Conservation (phyloP, 768 basidiomycete species). For the Pleurotus citrinopileatus region DNA sequence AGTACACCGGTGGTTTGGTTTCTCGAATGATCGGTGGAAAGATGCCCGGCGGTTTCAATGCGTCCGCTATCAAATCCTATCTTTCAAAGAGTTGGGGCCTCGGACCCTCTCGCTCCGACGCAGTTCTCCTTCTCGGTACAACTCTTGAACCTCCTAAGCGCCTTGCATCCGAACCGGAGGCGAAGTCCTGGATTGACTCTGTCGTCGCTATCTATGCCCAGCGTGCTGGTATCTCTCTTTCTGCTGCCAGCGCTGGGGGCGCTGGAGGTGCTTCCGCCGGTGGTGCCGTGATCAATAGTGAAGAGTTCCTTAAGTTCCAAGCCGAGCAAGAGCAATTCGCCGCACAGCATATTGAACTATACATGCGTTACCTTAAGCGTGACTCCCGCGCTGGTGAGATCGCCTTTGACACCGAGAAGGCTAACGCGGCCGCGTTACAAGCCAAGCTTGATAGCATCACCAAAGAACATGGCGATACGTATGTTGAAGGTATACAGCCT, state of each 20-base stretch:
- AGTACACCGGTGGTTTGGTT: constrained; percentile 87
- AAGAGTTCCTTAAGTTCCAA: constrained; percentile 97
- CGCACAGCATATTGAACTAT: constrained; percentile 89
- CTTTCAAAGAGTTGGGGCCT: constrained; percentile 94
- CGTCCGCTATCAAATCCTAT: constrained; percentile 85
- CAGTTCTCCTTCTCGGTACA: constrained; percentile 84
- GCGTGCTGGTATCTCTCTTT: constrained; percentile 82
- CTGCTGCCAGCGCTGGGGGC: constrained; percentile 61
- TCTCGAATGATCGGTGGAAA: constrained; percentile 87
- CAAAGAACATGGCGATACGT: constrained; percentile 90
- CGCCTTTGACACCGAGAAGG: constrained; percentile 84
- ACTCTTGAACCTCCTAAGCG: constrained; percentile 95
- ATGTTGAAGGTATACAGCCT: constrained; percentile 94
- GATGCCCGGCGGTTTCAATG: constrained; percentile 99
- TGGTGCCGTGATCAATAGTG: constrained; percentile 94
- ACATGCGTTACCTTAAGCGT: constrained; percentile 94
- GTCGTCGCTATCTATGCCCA: constrained; percentile 86
- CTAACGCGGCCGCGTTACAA: constrained; percentile 68
- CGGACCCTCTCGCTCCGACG: constrained; percentile 87
- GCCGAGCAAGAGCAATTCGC: constrained; percentile 91
- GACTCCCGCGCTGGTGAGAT: constrained; percentile 93
- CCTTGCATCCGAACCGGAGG: constrained; percentile 86
- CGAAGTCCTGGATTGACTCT: constrained; percentile 88
- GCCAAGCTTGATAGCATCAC: constrained; percentile 84
- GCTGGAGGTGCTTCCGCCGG: constrained; percentile 60